Conservation (phyloP, 306 rosid genomes). For the Senna tora region DNA sequence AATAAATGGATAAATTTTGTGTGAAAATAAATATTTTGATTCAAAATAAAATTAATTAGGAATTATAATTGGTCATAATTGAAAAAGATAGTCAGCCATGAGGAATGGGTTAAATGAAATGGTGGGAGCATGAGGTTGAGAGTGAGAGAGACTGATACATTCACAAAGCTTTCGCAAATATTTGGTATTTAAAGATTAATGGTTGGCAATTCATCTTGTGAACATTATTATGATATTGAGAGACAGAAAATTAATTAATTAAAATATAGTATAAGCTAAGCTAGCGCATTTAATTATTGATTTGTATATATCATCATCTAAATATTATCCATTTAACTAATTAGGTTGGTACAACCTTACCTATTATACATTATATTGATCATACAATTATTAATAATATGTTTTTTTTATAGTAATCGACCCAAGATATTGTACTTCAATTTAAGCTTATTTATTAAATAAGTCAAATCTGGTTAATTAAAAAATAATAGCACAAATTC, state of each 20-base stretch:
- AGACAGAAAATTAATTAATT: neutral
- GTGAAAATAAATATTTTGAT: neutral
- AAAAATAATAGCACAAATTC: too few species aligned
- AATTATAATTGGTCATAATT: constrained; percentile 26
- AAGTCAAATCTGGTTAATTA: neutral
- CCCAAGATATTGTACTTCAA: neutral
- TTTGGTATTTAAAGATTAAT: neutral
- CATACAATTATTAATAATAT: neutral
- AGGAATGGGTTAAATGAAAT: constrained; percentile 35
- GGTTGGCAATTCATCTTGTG: constrained; percentile 5
- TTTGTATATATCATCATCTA: neutral
- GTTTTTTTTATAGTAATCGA: neutral
- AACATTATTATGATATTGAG: neutral
- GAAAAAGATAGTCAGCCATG: constrained; percentile 38
- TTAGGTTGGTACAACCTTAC: neutral
- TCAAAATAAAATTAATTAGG: neutral
- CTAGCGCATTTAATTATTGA: neutral
- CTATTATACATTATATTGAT: neutral
- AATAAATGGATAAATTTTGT: too few species aligned
- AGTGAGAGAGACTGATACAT: constrained; percentile 35
- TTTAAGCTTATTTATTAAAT: neutral
- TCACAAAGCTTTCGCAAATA: neutral
- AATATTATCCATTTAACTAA: neutral
- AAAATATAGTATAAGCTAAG: too few species aligned
- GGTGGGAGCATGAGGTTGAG: constrained; percentile 42